phyloP scores from a whole-genome alignment of 148 eudicot genomes.

The Nepenthes gracilis region DNA sequence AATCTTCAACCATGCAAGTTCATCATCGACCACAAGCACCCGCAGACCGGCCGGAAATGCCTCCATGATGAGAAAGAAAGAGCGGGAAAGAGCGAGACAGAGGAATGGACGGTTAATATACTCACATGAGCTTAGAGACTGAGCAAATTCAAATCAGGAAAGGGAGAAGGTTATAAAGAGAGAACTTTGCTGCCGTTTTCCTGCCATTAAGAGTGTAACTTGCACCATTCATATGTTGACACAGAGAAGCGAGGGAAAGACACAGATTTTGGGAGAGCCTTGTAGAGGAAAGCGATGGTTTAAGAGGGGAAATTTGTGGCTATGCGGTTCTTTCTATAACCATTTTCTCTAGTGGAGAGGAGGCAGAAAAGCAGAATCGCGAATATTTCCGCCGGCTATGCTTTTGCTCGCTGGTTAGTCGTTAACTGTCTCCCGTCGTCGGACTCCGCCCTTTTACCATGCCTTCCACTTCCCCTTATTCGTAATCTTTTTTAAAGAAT shows the following conservation, averaged over 20 bases:
- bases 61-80: slow-evolving; percentile 12
- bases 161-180: slow-evolving; percentile 13
- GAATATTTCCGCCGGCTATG: slow-evolving; percentile 50
- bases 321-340: not conserved
- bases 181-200: too few species aligned
- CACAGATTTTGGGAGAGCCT: too few species aligned
- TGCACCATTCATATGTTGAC: too few species aligned
- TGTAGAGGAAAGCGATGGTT: not conserved
- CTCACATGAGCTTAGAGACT: slow-evolving; percentile 9
- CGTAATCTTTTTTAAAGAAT: too few species aligned
- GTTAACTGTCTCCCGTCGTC: too few species aligned
- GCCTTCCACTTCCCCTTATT: too few species aligned
- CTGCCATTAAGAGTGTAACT: too few species aligned
- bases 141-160: slow-evolving; percentile 8
- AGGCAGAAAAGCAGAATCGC: slow-evolving; percentile 25
- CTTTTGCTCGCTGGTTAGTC: too few species aligned
- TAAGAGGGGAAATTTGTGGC: not conserved
- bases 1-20: slow-evolving; percentile 81
- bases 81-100: not conserved
- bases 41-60: slow-evolving; percentile 75
- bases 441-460: too few species aligned
- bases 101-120: not conserved
- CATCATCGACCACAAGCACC: slow-evolving; percentile 94
- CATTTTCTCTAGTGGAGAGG: slow-evolving; percentile 1
- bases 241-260: not conserved